phyloP scores from a whole-genome alignment of 192 early-diverging fungal genomes.

The Coemansia sp. region DNA sequence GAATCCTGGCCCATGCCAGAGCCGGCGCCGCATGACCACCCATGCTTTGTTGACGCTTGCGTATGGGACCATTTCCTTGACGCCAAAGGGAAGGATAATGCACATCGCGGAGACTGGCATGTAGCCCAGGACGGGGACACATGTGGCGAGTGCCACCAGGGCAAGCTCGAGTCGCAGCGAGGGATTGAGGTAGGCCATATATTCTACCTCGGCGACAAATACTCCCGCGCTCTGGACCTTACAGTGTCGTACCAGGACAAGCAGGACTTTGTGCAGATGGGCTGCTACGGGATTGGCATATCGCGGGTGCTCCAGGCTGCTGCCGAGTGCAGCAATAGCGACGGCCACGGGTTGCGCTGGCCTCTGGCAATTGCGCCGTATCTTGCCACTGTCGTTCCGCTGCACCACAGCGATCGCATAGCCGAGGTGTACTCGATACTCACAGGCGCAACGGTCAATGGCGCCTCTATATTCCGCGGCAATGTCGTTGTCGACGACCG shows the following conservation, averaged over 20 bases:
- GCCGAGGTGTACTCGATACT: constrained; percentile 13
- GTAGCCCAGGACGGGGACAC: constrained; percentile 24
- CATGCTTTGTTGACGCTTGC: too few relatives aligned
- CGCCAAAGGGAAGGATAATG: not conserved
- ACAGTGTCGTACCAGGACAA: constrained; percentile 36
- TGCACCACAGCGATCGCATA: constrained; percentile 10
- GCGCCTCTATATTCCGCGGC: constrained; percentile 18
- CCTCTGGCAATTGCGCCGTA: constrained; percentile 77
- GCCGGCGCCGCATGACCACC: too few relatives aligned
- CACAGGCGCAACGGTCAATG: not conserved
- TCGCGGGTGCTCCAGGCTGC: constrained; percentile 78
- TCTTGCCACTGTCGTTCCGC: constrained; percentile 57
- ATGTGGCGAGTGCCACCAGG: constrained; percentile 15
- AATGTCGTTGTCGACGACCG: constrained; percentile 71
- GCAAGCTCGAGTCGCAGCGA: constrained; percentile 13
- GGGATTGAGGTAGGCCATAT: constrained; percentile 86
- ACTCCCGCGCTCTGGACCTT: constrained; percentile 68
- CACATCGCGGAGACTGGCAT: constrained; percentile 25
- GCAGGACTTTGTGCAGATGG: constrained; percentile 66
- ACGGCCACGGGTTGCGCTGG: constrained; percentile 62
- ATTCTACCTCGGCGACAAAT: constrained; percentile 85
- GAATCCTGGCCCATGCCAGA: too few relatives aligned
- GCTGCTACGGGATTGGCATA: constrained; percentile 87
- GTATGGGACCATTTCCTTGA: not conserved
- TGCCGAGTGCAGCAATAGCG: constrained; percentile 61